Percentiles rank a stretch among this genome's conserved stretches.
These are phyloP conservation scores for Rhodofomes roseus DNA, from an alignment of 1,284 basidiomycete genomes.

Conservation along the genomic window DNA sequence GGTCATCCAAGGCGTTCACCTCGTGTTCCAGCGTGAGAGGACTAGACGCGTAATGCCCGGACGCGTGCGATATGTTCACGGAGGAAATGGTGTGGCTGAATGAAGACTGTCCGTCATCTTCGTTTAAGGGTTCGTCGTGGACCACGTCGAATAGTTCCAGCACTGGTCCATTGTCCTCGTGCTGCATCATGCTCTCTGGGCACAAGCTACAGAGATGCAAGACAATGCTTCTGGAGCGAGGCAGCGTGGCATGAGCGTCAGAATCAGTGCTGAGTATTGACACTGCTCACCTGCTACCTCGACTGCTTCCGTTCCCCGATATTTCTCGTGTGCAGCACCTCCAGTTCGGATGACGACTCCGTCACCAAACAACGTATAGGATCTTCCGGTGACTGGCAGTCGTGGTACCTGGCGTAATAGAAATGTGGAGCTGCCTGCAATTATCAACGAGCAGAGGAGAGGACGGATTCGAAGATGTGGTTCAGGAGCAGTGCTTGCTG, in stretches of 20 bases:
- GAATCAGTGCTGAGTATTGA: background rate
- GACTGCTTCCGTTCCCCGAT: background rate
- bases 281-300: background rate
- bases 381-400: too few species aligned
- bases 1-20: constrained; percentile 28
- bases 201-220: background rate
- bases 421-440: background rate
- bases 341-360: background rate
- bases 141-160: constrained; percentile 77
- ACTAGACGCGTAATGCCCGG: constrained; percentile 20
- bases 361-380: too few species aligned
- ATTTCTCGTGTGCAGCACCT: background rate
- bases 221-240: background rate
- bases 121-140: constrained; percentile 59
- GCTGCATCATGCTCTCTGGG: constrained; percentile 42
- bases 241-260: background rate
- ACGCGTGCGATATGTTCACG: constrained; percentile 9
- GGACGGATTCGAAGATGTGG: background rate
- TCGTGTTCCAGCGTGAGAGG: constrained; percentile 23
- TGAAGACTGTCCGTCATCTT: constrained; percentile 35
- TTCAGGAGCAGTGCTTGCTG: background rate
- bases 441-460: background rate
- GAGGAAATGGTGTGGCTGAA: constrained; percentile 6
- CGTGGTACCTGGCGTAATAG: too few species aligned
- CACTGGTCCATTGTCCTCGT: constrained; percentile 48